phyloP scores from a whole-genome alignment of 441 rosid species.

The Breynia disticha region DNA sequence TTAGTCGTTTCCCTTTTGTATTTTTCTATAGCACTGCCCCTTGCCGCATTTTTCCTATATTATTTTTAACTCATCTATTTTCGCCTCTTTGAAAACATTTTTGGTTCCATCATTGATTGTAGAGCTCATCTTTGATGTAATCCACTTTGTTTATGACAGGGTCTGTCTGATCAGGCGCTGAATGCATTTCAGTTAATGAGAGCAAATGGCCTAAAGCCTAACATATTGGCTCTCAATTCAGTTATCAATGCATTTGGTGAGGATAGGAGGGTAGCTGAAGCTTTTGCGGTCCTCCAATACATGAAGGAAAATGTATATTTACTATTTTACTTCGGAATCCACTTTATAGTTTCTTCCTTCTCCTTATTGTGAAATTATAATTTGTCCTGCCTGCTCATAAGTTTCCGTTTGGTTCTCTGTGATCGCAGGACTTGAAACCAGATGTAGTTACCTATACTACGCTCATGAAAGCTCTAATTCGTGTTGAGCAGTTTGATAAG shows the following conservation, averaged over 20 bases:
- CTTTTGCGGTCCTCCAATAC: conserved; percentile 85
- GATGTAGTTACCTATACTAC: conserved; percentile 93
- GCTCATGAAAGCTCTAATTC: conserved; percentile 87
- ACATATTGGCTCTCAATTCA: conserved; percentile 83
- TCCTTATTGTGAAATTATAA: neutral
- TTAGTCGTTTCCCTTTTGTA: no score
- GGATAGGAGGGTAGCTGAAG: conserved; percentile 91
- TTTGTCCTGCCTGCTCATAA: conserved; percentile 10
- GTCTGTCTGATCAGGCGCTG: conserved; percentile 84
- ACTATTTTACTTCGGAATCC: neutral
- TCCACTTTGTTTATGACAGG: conserved; percentile 33
- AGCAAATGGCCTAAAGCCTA: conserved; percentile 77
- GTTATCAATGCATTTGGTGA: conserved; percentile 93
- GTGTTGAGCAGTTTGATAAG: conserved; percentile 74
- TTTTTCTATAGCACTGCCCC: no score
- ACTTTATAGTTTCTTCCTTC: neutral
- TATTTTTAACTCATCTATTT: no score
- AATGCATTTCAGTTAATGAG: conserved; percentile 85
- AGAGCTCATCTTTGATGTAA: neutral
- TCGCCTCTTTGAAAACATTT: no score
- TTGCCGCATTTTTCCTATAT: no score
- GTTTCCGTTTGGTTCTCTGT: conserved; percentile 14
- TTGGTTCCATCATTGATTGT: no score
- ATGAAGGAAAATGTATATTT: conserved; percentile 80
- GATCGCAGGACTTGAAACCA: conserved; percentile 67